phyloP scores from a whole-genome alignment of 805 yeast genomes.

The Candida dajiaensis region DNA sequence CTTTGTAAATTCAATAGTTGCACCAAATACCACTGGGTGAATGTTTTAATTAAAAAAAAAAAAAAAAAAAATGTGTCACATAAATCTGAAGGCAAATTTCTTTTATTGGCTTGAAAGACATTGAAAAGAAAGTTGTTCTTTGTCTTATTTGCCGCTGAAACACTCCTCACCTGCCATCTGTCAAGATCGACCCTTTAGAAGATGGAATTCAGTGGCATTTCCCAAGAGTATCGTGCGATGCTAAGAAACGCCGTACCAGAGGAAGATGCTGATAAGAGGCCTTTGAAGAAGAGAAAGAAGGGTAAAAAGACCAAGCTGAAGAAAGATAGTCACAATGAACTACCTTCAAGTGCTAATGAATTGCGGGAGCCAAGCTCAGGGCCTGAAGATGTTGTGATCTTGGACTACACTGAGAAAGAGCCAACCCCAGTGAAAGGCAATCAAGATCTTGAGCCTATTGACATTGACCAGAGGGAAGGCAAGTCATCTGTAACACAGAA shows the following conservation, averaged over 20 bases:
- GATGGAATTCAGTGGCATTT: slow-evolving; percentile 4
- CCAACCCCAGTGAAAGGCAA: not conserved
- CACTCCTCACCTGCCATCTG: not conserved
- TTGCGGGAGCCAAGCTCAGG: slow-evolving; percentile 10
- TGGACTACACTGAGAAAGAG: not conserved
- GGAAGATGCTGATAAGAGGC: slow-evolving; percentile 5
- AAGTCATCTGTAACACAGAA: not conserved
- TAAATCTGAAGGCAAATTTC: not conserved
- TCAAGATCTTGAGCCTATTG: not conserved
- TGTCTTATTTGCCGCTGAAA: not conserved
- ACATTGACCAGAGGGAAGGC: not conserved
- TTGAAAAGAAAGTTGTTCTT: too few relatives aligned
- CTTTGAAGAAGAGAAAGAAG: slow-evolving; percentile 14
- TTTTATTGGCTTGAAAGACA: not conserved
- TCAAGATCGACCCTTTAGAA: not conserved
- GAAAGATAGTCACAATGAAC: not conserved
- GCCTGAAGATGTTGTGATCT: not conserved
- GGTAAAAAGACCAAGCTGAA: not conserved
- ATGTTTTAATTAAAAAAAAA: too few relatives aligned
- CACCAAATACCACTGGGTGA: too few relatives aligned
- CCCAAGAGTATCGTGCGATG: slow-evolving; percentile 18
- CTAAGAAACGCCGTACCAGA: slow-evolving; percentile 14
- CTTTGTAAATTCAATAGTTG: too few relatives aligned
- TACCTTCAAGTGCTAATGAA: not conserved
- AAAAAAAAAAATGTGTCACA: not conserved